Evolutionary conservation across 768 basidiomycete genomes (phyloP).

Genomic region (Infundibulicybe gibba): DNA sequence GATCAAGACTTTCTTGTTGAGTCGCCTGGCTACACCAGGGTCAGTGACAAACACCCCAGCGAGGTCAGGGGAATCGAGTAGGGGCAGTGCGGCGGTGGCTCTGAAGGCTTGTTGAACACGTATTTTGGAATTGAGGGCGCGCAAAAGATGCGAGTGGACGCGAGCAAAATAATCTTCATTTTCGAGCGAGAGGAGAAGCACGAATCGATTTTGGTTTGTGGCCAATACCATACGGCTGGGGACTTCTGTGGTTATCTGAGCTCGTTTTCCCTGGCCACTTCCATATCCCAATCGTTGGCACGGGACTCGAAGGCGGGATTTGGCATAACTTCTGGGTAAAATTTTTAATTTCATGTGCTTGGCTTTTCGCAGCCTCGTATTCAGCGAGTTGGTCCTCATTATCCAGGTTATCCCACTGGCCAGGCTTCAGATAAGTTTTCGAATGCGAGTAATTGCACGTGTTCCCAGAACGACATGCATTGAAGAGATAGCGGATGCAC

Average conservation of each 20-base stretch:
- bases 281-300: too few relatives aligned
- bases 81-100: slow-evolving; percentile 9
- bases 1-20: slow-evolving; percentile 21
- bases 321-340: too few relatives aligned
- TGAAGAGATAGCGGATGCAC: slow-evolving; percentile 32
- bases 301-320: too few relatives aligned
- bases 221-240: too few relatives aligned
- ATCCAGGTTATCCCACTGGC: slow-evolving; percentile 39
- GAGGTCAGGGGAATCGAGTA: slow-evolving; percentile 23
- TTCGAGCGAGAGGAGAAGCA: slow-evolving; percentile 20
- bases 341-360: neutral
- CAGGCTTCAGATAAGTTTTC: slow-evolving; percentile 36
- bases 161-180: slow-evolving; percentile 8
- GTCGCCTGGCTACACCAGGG: slow-evolving; percentile 16
- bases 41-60: slow-evolving; percentile 33
- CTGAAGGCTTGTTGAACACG: slow-evolving; percentile 12
- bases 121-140: slow-evolving; percentile 12
- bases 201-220: slow-evolving; percentile 7
- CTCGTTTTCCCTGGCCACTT: too few relatives aligned
- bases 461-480: slow-evolving; percentile 29
- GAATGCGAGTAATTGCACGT: slow-evolving; percentile 50
- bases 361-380: neutral
- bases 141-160: slow-evolving; percentile 13
- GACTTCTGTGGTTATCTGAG: too few relatives aligned
- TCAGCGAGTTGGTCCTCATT: slow-evolving; percentile 2